Conservation (phyloP, 805 yeast species). For the Candida dajiaensis region DNA sequence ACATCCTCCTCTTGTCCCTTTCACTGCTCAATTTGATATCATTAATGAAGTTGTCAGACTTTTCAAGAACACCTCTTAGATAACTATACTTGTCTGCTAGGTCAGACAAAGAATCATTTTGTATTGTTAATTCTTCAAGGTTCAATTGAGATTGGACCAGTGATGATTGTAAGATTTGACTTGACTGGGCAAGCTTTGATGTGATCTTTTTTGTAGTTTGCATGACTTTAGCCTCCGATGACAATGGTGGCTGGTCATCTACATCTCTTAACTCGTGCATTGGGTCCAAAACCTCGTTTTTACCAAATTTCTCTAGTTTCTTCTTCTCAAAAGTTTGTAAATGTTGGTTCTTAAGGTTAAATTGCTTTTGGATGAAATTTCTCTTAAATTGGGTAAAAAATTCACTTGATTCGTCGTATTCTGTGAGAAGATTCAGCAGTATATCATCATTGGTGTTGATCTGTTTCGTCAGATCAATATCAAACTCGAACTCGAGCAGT, state of each 20-base stretch:
- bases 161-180: slow-evolving; percentile 21
- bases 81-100: slow-evolving; percentile 16
- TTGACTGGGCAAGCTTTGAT: slow-evolving; percentile 18
- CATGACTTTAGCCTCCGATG: slow-evolving; percentile 20
- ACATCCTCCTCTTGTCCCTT: slow-evolving; percentile 20
- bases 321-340: slow-evolving; percentile 4
- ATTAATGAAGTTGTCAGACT: slow-evolving; percentile 19
- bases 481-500: slow-evolving; percentile 17
- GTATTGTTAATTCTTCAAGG: slow-evolving; percentile 21
- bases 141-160: slow-evolving; percentile 22
- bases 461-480: slow-evolving; percentile 6
- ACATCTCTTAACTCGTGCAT: background rate
- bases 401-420: slow-evolving; percentile 10
- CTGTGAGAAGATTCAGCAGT: background rate
- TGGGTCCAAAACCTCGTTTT: background rate
- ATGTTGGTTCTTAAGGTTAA: slow-evolving; percentile 6
- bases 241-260: slow-evolving; percentile 1
- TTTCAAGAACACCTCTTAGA: slow-evolving; percentile 16
- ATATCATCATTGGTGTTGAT: background rate
- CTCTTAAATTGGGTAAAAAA: slow-evolving; percentile 13
- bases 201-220: slow-evolving; percentile 23
- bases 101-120: slow-evolving; percentile 14
- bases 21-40: slow-evolving; percentile 20
- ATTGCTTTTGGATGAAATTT: slow-evolving; percentile 14
- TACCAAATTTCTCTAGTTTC: slow-evolving; percentile 6